Evolutionary conservation across 306 rosid species (phyloP).

Genomic region (Comarum palustre): DNA sequence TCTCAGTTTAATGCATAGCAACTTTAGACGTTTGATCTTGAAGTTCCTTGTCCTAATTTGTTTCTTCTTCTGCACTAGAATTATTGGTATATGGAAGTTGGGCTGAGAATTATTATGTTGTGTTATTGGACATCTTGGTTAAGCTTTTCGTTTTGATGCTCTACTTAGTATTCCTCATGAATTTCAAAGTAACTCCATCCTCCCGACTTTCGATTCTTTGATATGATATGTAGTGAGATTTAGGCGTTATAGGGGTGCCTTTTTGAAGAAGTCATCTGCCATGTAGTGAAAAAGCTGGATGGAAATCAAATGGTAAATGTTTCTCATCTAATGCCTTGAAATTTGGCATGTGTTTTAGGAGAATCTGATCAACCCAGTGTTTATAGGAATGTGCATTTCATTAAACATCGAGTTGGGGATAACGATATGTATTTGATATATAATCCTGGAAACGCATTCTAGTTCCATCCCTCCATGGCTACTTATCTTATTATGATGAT

Average conservation of each 20-base stretch:
- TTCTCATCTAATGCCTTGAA: neutral
- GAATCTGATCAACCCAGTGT: neutral
- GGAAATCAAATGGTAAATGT: neutral
- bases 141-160: neutral
- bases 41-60: neutral
- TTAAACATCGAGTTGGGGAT: neutral
- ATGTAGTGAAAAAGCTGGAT: neutral
- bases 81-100: neutral
- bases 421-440: neutral
- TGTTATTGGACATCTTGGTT: neutral
- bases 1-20: neutral
- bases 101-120: neutral
- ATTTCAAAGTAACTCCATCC: neutral
- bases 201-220: neutral
- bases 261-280: neutral
- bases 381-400: neutral
- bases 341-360: neutral
- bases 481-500: neutral
- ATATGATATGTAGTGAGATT: neutral
- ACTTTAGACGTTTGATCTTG: neutral
- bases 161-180: neutral
- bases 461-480: neutral
- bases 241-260: neutral
- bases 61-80: constrained; percentile 5
- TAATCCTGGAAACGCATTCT: neutral